phyloP scores from a whole-genome alignment of 495 filamentous ascomycete species.

The Penicillium soppii region DNA sequence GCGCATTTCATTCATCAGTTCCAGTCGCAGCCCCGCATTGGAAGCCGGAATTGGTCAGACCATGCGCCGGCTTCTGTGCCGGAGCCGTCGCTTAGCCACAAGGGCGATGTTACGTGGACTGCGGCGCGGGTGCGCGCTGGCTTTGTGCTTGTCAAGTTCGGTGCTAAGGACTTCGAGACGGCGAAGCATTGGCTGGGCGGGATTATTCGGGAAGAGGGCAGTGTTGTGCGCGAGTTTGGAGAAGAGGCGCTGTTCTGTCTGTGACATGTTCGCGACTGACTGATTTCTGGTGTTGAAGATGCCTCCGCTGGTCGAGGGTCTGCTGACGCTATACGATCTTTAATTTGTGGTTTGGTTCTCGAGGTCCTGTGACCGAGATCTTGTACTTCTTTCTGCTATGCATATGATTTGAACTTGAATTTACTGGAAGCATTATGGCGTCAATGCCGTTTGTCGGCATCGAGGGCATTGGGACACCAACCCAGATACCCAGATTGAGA shows the following conservation, averaged over 20 bases:
- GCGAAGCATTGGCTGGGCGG: conserved; percentile 59
- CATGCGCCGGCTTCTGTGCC: conserved; percentile 22
- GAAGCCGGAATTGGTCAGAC: conserved; percentile 73
- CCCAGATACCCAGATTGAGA: background rate
- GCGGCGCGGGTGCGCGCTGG: conserved; percentile 74
- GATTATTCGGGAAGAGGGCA: conserved; percentile 58
- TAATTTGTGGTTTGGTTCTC: background rate
- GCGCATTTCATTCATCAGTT: conserved; percentile 77
- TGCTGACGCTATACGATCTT: background rate
- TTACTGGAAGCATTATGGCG: conserved; percentile 2
- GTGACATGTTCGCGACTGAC: conserved; percentile 14
- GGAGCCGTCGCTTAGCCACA: conserved; percentile 30
- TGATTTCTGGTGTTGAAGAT: background rate
- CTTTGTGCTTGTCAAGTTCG: conserved; percentile 87
- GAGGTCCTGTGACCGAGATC: background rate
- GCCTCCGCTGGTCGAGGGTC: conserved; percentile 6
- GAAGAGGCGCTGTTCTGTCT: conserved; percentile 63
- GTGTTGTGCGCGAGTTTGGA: conserved; percentile 58
- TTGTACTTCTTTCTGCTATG: background rate
- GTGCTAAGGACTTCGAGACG: conserved; percentile 59
- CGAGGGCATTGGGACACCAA: background rate
- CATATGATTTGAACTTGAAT: conserved; percentile 1
- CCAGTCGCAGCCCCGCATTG: conserved; percentile 72
- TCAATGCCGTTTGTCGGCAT: background rate
- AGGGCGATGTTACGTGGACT: conserved; percentile 79